Percentiles rank a stretch among this genome's conserved stretches.
phyloP scores from a whole-genome alignment of 2,329 filamentous ascomycete species.

The Microsporum ferrugineum region DNA sequence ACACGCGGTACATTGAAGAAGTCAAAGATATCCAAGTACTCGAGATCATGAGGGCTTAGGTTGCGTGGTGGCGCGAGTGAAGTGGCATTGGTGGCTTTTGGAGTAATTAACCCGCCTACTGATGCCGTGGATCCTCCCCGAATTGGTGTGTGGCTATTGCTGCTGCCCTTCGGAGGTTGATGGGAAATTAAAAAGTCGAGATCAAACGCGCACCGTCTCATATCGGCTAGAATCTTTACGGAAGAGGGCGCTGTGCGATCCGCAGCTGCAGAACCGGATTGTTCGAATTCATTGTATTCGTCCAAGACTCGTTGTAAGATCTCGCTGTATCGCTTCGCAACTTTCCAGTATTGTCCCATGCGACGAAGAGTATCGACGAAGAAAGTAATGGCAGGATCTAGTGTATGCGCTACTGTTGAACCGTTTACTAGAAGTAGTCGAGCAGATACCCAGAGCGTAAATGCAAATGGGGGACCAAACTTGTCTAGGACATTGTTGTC shows the following conservation, averaged over 20 bases:
- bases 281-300: constrained; percentile 70
- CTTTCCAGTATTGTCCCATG: constrained; percentile 75
- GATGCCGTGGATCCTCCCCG: constrained; percentile 11
- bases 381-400: constrained; percentile 66
- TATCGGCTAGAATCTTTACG: constrained; percentile 78
- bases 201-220: constrained; percentile 83
- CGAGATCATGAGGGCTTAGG: constrained; percentile 69
- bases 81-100: constrained; percentile 9
- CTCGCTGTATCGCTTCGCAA: constrained; percentile 68
- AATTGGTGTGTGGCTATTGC: constrained; percentile 26
- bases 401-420: constrained; percentile 73
- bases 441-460: constrained; percentile 84
- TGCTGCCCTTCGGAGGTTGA: constrained; percentile 46
- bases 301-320: constrained; percentile 74
- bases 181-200: constrained; percentile 79
- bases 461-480: constrained; percentile 81
- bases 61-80: constrained; percentile 40
- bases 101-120: constrained; percentile 7
- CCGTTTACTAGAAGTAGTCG: constrained; percentile 79
- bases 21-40: constrained; percentile 86
- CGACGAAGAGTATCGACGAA: constrained; percentile 72
- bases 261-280: constrained; percentile 42
- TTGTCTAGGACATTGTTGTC: constrained; percentile 63
- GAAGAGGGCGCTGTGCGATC: constrained; percentile 64
- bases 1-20: constrained; percentile 86